phyloP scores from a whole-genome alignment of 495 filamentous ascomycete genomes.

The Lepraria neglecta region DNA sequence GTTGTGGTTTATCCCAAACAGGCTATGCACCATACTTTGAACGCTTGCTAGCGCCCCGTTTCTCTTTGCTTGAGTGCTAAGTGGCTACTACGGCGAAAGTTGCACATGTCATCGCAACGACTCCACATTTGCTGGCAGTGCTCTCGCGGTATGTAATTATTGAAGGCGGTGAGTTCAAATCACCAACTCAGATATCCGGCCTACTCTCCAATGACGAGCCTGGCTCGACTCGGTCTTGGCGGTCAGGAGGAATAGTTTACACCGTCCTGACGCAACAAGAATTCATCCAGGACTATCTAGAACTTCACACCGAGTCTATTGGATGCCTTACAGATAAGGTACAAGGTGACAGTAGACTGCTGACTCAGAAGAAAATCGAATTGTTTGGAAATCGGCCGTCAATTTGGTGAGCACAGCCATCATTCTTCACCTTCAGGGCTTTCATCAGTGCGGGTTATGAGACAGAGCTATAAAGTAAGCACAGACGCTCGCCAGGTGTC shows the following conservation, averaged over 20 bases:
- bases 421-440: not conserved
- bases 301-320: not conserved
- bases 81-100: not conserved
- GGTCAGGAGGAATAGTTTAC: not conserved
- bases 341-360: constrained; percentile 3
- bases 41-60: not conserved
- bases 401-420: constrained; percentile 3
- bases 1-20: too few relatives aligned
- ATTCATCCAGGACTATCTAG: not conserved
- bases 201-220: not conserved
- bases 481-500: not conserved
- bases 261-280: not conserved
- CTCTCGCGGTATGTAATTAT: not conserved
- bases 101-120: not conserved
- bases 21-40: too few relatives aligned
- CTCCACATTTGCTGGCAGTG: constrained; percentile 13
- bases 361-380: not conserved
- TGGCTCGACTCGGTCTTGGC: not conserved
- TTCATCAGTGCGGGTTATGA: constrained; percentile 1
- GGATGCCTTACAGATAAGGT: not conserved
- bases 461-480: not conserved
- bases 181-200: not conserved
- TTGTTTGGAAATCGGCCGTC: not conserved
- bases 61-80: too few relatives aligned
- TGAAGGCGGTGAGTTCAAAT: too few relatives aligned